Evolutionary conservation across 345 rosid species (phyloP).

Genomic region (Moricandia moricandioides): DNA sequence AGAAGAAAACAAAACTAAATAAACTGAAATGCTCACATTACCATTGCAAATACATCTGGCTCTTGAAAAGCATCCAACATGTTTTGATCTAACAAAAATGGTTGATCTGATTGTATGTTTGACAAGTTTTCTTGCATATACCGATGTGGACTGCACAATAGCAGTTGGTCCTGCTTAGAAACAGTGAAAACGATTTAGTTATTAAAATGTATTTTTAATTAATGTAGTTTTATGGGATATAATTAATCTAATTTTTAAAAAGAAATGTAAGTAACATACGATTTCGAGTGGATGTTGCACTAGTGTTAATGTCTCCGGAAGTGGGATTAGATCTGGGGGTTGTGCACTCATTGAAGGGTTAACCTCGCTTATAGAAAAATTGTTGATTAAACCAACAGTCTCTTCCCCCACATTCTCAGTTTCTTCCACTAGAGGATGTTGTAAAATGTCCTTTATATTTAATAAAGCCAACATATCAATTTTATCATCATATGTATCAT

Average conservation of each 20-base stretch:
- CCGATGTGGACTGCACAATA: neutral
- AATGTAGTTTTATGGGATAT: neutral
- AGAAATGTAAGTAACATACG: slow-evolving; percentile 11
- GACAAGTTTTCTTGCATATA: neutral
- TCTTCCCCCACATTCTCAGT: neutral
- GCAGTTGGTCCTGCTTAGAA: neutral
- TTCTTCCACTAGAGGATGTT: slow-evolving; percentile 1
- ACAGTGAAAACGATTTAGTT: neutral
- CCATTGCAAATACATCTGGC: neutral
- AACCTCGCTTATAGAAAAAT: neutral
- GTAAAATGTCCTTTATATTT: neutral
- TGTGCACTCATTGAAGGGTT: neutral
- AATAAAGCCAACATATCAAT: neutral
- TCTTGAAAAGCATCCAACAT: neutral
- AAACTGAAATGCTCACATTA: neutral
- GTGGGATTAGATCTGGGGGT: neutral
- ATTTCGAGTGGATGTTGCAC: neutral
- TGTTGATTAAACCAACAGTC: neutral
- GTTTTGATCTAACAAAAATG: neutral
- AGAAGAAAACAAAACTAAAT: neutral
- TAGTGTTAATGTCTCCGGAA: slow-evolving; percentile 8
- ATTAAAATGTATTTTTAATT: neutral
- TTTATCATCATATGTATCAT: neutral
- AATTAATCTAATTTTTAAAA: neutral
- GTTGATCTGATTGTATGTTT: neutral